A percentile compares a stretch with the other conserved stretches of the same genome.
Evolutionary conservation across 1,139 yeast species (phyloP).

Genomic region (Lodderomyces metapsilosis): DNA sequence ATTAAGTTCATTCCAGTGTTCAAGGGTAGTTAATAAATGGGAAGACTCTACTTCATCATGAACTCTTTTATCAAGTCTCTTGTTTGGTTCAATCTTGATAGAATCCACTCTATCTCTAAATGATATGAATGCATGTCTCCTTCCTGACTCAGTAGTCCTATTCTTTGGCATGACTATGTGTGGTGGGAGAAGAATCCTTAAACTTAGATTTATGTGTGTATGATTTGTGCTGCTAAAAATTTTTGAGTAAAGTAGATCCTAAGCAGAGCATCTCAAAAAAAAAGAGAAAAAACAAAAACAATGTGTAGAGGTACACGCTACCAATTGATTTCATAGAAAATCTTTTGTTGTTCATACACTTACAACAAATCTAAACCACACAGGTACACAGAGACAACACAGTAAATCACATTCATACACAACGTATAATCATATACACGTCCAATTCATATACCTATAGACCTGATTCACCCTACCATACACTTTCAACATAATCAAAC

Average conservation of each 20-base stretch:
- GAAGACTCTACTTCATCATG: constrained; percentile 70
- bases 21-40: constrained; percentile 73
- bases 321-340: neutral
- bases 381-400: too few species aligned
- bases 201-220: too few species aligned
- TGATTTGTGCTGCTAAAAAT: too few species aligned
- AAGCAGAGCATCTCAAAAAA: neutral
- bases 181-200: too few species aligned
- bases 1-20: constrained; percentile 88
- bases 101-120: constrained; percentile 83
- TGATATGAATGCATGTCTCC: constrained; percentile 66
- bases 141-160: constrained; percentile 53
- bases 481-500: too few species aligned
- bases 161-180: constrained; percentile 14
- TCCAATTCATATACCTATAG: too few species aligned
- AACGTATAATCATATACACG: too few species aligned
- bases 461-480: too few species aligned
- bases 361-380: too few species aligned
- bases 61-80: constrained; percentile 60
- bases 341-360: too few species aligned
- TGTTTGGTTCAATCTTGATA: constrained; percentile 80
- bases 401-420: too few species aligned
- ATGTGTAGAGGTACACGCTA: neutral
- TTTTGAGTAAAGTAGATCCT: too few species aligned
- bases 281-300: neutral